Evolutionary conservation across 2,329 filamentous ascomycete genomes (phyloP), one percentile per base, ranked within the genome.

Genomic region (Remersonia thermophila): DNA sequence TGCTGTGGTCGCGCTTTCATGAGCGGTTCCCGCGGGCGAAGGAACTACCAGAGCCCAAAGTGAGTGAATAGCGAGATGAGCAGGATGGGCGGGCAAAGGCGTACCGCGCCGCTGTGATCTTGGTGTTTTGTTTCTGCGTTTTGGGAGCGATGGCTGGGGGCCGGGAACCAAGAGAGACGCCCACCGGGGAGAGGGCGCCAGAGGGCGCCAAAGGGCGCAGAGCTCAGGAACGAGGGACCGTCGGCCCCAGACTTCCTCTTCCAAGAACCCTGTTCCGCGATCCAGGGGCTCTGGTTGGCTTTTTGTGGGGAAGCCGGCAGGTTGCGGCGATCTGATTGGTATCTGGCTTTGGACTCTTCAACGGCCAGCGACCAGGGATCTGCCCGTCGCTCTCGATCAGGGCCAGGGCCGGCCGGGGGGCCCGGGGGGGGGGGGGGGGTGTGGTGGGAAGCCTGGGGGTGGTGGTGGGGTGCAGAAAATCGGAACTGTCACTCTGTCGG

Each of bases 161-260:
- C 27, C 27, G 18, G 33, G 41, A 32, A 30, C 15, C 16, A 34
- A 36, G 25, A 29, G 31, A 36, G 37, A 9, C 20, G 20, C 20
- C 20, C 12, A 33, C 41, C 32, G 43, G 42, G 46, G 42, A 41
- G 44, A 45, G 33, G 31, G 30, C 30, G 31, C 37, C 36, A 39
- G 33, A 36, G 33, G 15, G 27, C 12, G 20, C 38, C 38, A 32
- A 27, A 35, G 34, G 36, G 29, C 16, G 30, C 33, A 27, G 34
- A 9, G 28, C 30, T 44, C n/a, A n/a, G 43, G 43, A 36, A 46
- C 40, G 35, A 39, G 46, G 46, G 46, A 40, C 47, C 45, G 46
- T 43, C 46, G 47, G 47, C 40, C 41, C 47, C 44, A 41, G 30
- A 32, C 33, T 26, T 27, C 10, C 17, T 35, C 25, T 33, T 23